A percentile compares a stretch with the other conserved stretches of the same genome.
Conservation (phyloP, 75 land plant species). For the Cryptomeria japonica region DNA sequence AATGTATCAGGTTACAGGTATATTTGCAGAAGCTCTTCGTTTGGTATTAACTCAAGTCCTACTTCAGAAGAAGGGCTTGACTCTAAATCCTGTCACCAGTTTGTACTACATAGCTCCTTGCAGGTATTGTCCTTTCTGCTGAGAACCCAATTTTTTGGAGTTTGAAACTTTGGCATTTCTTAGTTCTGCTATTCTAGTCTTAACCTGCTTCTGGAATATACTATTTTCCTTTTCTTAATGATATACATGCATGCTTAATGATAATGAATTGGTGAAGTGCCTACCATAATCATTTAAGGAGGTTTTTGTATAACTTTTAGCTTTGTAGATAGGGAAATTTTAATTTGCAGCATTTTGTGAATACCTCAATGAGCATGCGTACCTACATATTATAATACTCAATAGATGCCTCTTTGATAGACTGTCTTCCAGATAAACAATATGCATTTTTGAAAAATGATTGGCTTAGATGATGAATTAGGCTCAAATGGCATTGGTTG, state of each 20-base stretch:
- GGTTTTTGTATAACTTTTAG: not conserved
- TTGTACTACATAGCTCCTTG: constrained; percentile 96
- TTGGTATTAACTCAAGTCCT: constrained; percentile 94
- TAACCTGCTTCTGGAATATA: not conserved
- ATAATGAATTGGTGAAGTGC: not conserved
- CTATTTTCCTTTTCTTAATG: not conserved
- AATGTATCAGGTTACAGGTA: constrained; percentile 87
- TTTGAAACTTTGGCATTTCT: not conserved
- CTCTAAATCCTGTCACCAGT: constrained; percentile 87
- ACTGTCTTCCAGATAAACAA: not conserved
- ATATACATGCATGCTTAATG: not conserved
- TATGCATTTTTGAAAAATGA: not conserved
- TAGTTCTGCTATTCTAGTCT: not conserved
- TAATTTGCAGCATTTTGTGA: not conserved
- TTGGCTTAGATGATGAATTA: not conserved
- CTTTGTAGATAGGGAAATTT: not conserved
- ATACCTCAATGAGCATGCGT: not conserved
- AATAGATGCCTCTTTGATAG: not conserved
- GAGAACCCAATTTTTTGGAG: not conserved
- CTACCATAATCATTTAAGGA: not conserved
- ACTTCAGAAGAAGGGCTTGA: constrained; percentile 87
- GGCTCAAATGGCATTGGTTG: not conserved
- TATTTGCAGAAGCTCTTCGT: constrained; percentile 91
- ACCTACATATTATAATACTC: not conserved
- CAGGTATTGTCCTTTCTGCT: constrained; percentile 51